Evolutionary conservation across 768 basidiomycete species (phyloP).

Genomic region (Ephemerocybe angulata): DNA sequence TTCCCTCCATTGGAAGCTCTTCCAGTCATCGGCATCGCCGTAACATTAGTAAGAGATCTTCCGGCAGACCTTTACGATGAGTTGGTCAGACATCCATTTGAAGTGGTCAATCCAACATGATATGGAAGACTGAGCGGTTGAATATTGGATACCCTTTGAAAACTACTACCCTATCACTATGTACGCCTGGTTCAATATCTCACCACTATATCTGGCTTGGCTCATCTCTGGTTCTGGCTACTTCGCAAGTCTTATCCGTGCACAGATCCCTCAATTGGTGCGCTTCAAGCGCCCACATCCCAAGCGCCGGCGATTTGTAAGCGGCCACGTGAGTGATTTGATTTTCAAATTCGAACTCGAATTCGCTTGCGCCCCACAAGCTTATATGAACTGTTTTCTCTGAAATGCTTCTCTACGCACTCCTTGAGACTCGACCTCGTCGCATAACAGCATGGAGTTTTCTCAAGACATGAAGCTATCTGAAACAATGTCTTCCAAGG

Average conservation of each 20-base stretch:
- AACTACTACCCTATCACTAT: too few species aligned
- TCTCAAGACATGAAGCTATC: background rate
- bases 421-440: background rate
- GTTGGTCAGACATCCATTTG: constrained; percentile 84
- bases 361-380: background rate
- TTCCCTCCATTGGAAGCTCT: constrained; percentile 89
- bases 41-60: constrained; percentile 89
- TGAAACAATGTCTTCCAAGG: too few species aligned
- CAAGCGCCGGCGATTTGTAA: background rate
- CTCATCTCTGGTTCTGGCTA: too few species aligned
- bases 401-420: background rate
- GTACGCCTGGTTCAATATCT: too few species aligned
- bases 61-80: constrained; percentile 85
- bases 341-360: constrained; percentile 12
- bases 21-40: constrained; percentile 87
- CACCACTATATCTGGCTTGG: too few species aligned
- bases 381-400: background rate
- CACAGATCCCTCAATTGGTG: too few species aligned
- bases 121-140: background rate
- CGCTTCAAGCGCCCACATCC: too few species aligned
- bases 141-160: too few species aligned
- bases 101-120: constrained; percentile 30
- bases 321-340: constrained; percentile 14
- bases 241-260: too few species aligned
- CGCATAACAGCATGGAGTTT: background rate